Evolutionary conservation across 345 rosid genomes (phyloP).

Genomic region (Abelmoschus esculentus): DNA sequence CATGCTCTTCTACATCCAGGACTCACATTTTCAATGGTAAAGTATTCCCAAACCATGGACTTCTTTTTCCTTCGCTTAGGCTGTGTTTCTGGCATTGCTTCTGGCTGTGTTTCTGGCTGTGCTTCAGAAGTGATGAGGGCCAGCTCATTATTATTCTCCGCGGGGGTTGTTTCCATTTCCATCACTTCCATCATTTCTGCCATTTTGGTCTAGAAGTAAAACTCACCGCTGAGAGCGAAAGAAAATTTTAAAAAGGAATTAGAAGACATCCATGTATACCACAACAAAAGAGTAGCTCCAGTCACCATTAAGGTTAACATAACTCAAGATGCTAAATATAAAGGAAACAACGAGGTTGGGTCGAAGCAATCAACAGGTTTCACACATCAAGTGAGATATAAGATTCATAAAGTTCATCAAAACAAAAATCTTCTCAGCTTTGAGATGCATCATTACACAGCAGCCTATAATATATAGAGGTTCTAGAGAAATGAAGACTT

Average conservation of each 20-base stretch:
- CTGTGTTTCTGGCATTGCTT: constrained; percentile 14
- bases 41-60: constrained; percentile 90
- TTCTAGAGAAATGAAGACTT: too few relatives aligned
- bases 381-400: not conserved
- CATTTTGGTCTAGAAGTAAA: constrained; percentile 8
- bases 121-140: constrained; percentile 12
- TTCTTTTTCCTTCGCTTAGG: constrained; percentile 78
- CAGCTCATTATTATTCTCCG: constrained; percentile 5
- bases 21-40: constrained; percentile 63
- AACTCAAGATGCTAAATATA: not conserved
- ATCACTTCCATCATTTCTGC: not conserved
- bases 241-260: not conserved
- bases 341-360: not conserved
- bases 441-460: not conserved
- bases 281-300: not conserved
- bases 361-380: too few relatives aligned
- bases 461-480: too few relatives aligned
- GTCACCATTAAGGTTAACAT: not conserved
- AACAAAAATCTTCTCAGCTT: not conserved
- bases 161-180: constrained; percentile 9
- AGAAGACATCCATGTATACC: not conserved
- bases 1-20: constrained; percentile 74
- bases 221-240: constrained; percentile 13
- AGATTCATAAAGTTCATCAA: not conserved
- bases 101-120: too few relatives aligned